Percentiles rank a stretch among this genome's conserved stretches.
Conservation (phyloP, 2,329 filamentous ascomycete genomes). For the Aspergillus sojae region DNA sequence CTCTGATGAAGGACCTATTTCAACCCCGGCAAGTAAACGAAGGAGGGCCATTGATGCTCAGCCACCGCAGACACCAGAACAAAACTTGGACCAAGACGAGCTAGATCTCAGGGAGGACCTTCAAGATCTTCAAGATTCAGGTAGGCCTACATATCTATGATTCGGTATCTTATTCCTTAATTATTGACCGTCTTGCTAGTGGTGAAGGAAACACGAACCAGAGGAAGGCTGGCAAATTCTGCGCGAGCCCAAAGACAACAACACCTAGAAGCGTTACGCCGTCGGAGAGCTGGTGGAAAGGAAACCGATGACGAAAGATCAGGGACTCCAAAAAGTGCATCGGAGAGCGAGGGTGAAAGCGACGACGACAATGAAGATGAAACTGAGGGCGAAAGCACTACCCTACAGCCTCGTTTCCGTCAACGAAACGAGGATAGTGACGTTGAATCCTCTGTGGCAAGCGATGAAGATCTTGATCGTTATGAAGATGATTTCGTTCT, state of each 20-base stretch:
- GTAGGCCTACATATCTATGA: constrained; percentile 23
- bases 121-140: constrained; percentile 48
- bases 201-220: constrained; percentile 43
- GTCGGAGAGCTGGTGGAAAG: constrained; percentile 46
- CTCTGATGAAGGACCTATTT: constrained; percentile 32
- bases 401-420: constrained; percentile 21
- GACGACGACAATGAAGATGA: constrained; percentile 17
- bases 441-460: constrained; percentile 29
- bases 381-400: constrained; percentile 16
- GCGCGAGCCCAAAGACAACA: constrained; percentile 41
- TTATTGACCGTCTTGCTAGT: constrained; percentile 24
- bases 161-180: background rate
- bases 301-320: constrained; percentile 30
- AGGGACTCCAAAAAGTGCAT: constrained; percentile 19
- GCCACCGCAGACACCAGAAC: constrained; percentile 27
- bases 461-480: constrained; percentile 53
- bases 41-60: constrained; percentile 19
- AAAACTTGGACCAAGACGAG: constrained; percentile 33
- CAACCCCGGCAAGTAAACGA: constrained; percentile 33
- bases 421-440: constrained; percentile 32
- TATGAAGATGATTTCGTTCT: constrained; percentile 68
- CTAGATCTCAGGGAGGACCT: constrained; percentile 51
- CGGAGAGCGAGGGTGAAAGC: constrained; percentile 28
- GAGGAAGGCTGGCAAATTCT: constrained; percentile 43
- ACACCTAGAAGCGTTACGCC: constrained; percentile 47